Evolutionary conservation across 441 rosid species (phyloP).

Genomic region (Arabidopsis hybrid): DNA sequence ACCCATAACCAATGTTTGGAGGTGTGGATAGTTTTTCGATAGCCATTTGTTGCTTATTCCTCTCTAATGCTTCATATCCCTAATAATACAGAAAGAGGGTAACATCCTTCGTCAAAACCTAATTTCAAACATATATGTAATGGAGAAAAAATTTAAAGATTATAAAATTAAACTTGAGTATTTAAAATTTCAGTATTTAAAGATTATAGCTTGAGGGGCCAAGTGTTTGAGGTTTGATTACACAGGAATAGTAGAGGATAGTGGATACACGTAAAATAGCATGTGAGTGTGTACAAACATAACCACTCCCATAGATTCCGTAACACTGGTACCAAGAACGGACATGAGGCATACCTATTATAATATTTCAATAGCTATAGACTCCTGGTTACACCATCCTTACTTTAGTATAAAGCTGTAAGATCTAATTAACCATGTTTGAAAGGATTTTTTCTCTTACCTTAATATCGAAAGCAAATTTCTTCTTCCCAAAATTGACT

Average conservation of each 20-base stretch:
- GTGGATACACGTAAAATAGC: constrained; percentile 12
- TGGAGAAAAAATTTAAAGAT: too few species aligned
- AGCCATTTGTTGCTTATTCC: constrained; percentile 66
- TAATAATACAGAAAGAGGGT: constrained; percentile 37
- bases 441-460: constrained; percentile 35
- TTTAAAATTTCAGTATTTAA: background rate
- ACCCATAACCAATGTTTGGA: constrained; percentile 75
- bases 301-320: constrained; percentile 15
- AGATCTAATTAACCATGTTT: background rate
- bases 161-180: too few species aligned
- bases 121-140: constrained; percentile 3
- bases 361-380: constrained; percentile 1
- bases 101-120: constrained; percentile 15
- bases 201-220: background rate
- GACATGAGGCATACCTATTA: background rate
- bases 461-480: constrained; percentile 83
- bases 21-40: constrained; percentile 70
- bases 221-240: constrained; percentile 17
- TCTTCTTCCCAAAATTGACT: constrained; percentile 85
- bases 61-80: constrained; percentile 85
- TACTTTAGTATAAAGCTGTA: background rate
- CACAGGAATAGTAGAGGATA: constrained; percentile 13
- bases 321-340: constrained; percentile 6
- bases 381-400: constrained; percentile 15
- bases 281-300: constrained; percentile 17